A percentile compares a stretch with the other conserved stretches of the same genome.
Evolutionary conservation across 129 eudicot genomes (phyloP).

Genomic region (Ambrosia artemisiifolia): DNA sequence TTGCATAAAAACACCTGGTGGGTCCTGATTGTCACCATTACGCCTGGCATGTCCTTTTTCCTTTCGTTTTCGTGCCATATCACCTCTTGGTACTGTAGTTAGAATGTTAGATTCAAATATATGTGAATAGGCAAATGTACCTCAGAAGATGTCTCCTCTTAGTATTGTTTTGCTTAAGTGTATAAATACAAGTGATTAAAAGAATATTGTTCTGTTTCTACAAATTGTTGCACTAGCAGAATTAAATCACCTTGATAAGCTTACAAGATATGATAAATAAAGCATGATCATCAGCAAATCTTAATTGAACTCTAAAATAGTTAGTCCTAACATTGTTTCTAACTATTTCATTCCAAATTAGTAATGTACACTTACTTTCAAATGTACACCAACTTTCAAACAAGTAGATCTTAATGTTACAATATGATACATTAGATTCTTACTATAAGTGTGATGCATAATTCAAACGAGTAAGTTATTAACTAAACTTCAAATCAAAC

Average conservation of each 20-base stretch:
- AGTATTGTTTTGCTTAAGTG: not conserved
- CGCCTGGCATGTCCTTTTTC: not conserved
- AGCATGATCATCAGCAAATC: not conserved
- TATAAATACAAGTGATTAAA: not conserved
- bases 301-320: not conserved
- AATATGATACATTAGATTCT: not conserved
- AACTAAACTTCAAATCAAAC: not conserved
- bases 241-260: not conserved
- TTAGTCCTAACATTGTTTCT: not conserved
- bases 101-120: not conserved
- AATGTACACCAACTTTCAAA: not conserved
- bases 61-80: slow-evolving; percentile 17
- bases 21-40: not conserved
- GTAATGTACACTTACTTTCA: not conserved
- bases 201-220: not conserved
- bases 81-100: slow-evolving; percentile 2
- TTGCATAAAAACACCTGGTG: slow-evolving; percentile 15
- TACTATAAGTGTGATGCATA: not conserved
- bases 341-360: not conserved
- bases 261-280: not conserved
- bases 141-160: not conserved
- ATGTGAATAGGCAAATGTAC: not conserved
- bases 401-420: not conserved
- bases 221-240: not conserved
- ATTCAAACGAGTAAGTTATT: not conserved